Evolutionary conservation across 2,329 filamentous ascomycete species (phyloP).

Genomic region (Xylariaceae sp.): DNA sequence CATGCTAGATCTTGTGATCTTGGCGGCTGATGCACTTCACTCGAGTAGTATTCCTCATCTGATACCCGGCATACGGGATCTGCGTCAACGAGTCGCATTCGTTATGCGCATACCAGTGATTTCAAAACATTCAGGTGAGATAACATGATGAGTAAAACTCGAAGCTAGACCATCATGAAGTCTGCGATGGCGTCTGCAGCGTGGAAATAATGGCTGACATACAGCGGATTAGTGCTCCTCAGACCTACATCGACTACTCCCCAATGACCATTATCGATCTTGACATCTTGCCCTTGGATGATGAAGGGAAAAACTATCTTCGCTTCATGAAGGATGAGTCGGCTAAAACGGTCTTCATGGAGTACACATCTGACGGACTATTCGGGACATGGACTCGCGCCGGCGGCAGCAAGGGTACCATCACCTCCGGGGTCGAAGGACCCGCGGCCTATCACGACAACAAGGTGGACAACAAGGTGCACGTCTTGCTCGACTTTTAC

Average conservation of each 20-base stretch:
- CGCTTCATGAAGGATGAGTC: slow-evolving; percentile 54
- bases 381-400: slow-evolving; percentile 49
- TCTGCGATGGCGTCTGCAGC: too few species aligned
- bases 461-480: slow-evolving; percentile 31
- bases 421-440: slow-evolving; percentile 39
- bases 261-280: slow-evolving; percentile 50
- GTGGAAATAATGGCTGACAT: too few species aligned
- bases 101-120: slow-evolving; percentile 52
- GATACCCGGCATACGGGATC: slow-evolving; percentile 45
- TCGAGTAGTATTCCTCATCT: slow-evolving; percentile 36
- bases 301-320: slow-evolving; percentile 36
- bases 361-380: slow-evolving; percentile 42
- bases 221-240: too few species aligned
- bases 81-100: slow-evolving; percentile 41
- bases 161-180: too few species aligned
- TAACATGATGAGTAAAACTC: too few species aligned
- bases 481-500: slow-evolving; percentile 48
- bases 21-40: too few species aligned
- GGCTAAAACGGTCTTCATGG: slow-evolving; percentile 46
- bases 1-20: background rate
- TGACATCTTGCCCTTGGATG: slow-evolving; percentile 47
- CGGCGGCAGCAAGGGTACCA: slow-evolving; percentile 37
- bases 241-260: slow-evolving; percentile 44
- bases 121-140: slow-evolving; percentile 46
- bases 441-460: slow-evolving; percentile 43